Evolutionary conservation across 768 basidiomycete genomes (phyloP), one percentile per base, ranked within the genome.

Genomic region (Russula ochroleuca): DNA sequence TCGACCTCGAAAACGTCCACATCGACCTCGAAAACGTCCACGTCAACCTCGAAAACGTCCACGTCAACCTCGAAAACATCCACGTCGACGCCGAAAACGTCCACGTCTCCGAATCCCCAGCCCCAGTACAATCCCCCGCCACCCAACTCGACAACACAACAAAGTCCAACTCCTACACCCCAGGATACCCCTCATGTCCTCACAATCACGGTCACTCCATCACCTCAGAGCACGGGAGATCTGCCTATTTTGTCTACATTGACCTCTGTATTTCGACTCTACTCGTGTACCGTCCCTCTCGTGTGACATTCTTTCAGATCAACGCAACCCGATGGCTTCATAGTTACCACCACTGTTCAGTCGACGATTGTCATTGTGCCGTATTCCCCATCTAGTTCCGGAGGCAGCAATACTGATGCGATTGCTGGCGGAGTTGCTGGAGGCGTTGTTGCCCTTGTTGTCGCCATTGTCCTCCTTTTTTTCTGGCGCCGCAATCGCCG

Each of bases 371-470:
- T 75, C 40, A 66, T 73, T 35, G 40, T 52, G 15, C 59, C 63
- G 0, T 70, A 72, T 3, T 41, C 67, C 5, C 35, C n/a, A n/a
- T n/a, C 68, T 19, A 37, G 58, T 38, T 53, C 68, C 15, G 52
- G 43, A 11, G 48, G 57, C 17, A 66, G 64, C 35, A 53, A 60
- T 33, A 63, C 64, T 28, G 70, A 68, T 55, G 72, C 75, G 25
- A 72, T 76, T 49, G 71, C 69, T 3, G 75, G 75, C 48, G 71
- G 71, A 35, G 66, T 70, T 23, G 70, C 69, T 40, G 74, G 71
- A 31, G 75, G 73, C 2, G 66, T 62, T 33, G 59, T 35, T 13
- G 62, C 19, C 6, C 70, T 68, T 2, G 57, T 74, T 38, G 45
- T 70, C 35, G 37, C 69, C 43, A 66, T 75, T 41, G 31, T 74